Conservation (phyloP, 331 rosid genomes). For the Erythrophleum ivorense region DNA sequence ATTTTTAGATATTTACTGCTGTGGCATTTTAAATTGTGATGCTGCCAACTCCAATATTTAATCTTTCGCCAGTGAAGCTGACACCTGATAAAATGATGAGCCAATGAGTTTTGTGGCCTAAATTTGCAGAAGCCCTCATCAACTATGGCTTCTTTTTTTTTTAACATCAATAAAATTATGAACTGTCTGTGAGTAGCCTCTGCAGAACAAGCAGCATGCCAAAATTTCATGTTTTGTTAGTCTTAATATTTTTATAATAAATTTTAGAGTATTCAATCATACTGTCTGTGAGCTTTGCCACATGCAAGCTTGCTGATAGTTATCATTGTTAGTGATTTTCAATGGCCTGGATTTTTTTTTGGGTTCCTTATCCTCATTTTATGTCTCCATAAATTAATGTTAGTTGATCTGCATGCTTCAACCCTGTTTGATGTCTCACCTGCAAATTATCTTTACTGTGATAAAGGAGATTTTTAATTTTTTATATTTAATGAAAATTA, state of each 20-base stretch:
- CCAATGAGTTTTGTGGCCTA: not conserved
- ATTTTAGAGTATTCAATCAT: not conserved
- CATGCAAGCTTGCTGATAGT: conserved; percentile 9
- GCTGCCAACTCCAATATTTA: not conserved
- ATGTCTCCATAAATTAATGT: not conserved
- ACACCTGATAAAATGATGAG: not conserved
- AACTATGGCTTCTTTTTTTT: too few relatives aligned
- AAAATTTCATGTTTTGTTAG: not conserved
- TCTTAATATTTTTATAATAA: not conserved
- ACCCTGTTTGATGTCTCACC: not conserved
- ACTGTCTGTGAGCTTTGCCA: conserved; percentile 21
- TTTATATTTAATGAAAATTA: conserved; percentile 9
- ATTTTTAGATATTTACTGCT: not conserved
- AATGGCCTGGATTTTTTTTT: not conserved
- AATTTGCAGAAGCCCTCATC: not conserved
- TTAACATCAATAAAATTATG: not conserved
- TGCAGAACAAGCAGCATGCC: not conserved
- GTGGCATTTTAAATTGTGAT: not conserved
- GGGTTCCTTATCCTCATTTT: not conserved
- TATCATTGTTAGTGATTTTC: conserved; percentile 24
- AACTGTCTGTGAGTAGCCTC: not conserved
- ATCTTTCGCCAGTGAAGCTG: not conserved
- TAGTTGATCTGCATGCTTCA: not conserved
- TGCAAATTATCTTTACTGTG: not conserved
- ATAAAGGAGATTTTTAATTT: conserved; percentile 1